Evolutionary conservation across 805 yeast species (phyloP).

Genomic region (Starmerella apis): DNA sequence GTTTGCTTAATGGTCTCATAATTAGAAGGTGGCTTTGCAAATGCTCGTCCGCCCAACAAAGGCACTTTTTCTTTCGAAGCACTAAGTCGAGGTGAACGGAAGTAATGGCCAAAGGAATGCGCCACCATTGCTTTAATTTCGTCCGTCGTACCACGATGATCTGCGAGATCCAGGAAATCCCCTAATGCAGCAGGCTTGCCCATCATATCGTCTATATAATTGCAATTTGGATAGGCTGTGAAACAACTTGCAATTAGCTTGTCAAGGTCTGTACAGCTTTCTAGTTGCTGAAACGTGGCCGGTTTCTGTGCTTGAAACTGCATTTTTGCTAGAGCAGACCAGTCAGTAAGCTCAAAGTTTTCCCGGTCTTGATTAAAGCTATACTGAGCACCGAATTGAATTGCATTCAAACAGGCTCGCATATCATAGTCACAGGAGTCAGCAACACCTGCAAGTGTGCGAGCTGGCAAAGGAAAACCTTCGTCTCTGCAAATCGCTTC

Average conservation of each 20-base stretch:
- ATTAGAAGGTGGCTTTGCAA: conserved; percentile 20
- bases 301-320: conserved; percentile 51
- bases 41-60: conserved; percentile 2
- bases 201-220: conserved; percentile 47
- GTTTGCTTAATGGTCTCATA: conserved; percentile 29
- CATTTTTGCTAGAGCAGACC: conserved; percentile 50
- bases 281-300: conserved; percentile 39
- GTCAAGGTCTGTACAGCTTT: conserved; percentile 45
- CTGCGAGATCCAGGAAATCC: conserved; percentile 72
- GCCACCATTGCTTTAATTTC: conserved; percentile 20
- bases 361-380: background rate
- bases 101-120: conserved; percentile 56
- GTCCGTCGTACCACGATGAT: conserved; percentile 29
- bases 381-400: conserved; percentile 49
- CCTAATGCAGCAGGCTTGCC: conserved; percentile 44
- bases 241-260: conserved; percentile 61
- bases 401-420: conserved; percentile 69
- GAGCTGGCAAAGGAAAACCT: conserved; percentile 39
- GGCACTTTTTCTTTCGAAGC: background rate
- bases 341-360: conserved; percentile 12
- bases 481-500: conserved; percentile 49
- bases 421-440: conserved; percentile 70
- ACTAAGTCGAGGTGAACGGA: conserved; percentile 34
- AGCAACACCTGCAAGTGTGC: conserved; percentile 52
- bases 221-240: conserved; percentile 49